Conservation (phyloP, 106 monocot genomes). For the Platanthera zijinensis region DNA sequence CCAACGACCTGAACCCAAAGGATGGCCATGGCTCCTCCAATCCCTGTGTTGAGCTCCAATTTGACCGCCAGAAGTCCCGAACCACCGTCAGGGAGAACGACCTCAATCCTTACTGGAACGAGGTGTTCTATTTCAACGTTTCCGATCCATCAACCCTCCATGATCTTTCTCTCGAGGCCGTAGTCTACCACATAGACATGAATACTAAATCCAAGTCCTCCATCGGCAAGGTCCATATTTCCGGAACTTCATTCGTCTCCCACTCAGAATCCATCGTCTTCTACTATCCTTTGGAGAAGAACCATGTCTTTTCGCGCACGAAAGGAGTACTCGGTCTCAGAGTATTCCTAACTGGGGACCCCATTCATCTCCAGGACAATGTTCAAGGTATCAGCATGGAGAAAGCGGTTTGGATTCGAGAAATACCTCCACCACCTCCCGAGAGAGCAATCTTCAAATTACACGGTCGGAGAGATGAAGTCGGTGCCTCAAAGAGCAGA, state of each 20-base stretch:
- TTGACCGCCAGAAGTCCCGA: constrained; percentile 45
- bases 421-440: constrained; percentile 23
- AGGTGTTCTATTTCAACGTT: constrained; percentile 51
- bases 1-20: constrained; percentile 39
- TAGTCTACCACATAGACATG: constrained; percentile 24
- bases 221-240: constrained; percentile 36
- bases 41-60: constrained; percentile 44
- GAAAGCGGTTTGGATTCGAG: neutral
- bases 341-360: constrained; percentile 47
- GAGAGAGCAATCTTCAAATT: constrained; percentile 12
- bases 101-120: constrained; percentile 50
- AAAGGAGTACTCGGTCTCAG: constrained; percentile 55
- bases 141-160: constrained; percentile 32
- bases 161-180: constrained; percentile 26
- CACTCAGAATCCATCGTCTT: constrained; percentile 26
- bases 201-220: constrained; percentile 27
- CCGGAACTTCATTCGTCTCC: constrained; percentile 41
- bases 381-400: constrained; percentile 9
- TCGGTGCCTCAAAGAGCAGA: constrained; percentile 16
- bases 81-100: constrained; percentile 41
- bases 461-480: constrained; percentile 22
- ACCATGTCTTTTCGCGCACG: constrained; percentile 40
- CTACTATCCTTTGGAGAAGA: constrained; percentile 50
- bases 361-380: constrained; percentile 18
- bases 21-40: constrained; percentile 34